Base-by-base conservation (phyloP, 768 basidiomycete species). In the Hemileccinum rubropunctum region DNA sequence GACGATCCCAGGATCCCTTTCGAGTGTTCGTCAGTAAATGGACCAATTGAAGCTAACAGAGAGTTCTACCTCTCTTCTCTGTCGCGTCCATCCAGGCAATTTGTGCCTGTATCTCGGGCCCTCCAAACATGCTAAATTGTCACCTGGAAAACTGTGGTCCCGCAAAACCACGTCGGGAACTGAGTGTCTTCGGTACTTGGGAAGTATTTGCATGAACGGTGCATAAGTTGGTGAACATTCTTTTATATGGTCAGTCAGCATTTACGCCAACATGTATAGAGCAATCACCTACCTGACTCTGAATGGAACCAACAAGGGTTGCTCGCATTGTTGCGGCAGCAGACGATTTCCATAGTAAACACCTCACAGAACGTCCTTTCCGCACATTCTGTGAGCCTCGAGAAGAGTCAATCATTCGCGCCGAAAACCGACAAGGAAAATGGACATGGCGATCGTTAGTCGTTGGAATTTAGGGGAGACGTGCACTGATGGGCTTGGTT, bases 91-190 rank as follows among this genome's bases (percentile, higher is more conserved):
- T 62, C 78, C 78, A 79, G 9, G 65, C 58, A 15, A 77, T 67
- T 36, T 76, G 73, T 0, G 76, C 76, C 48, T 75, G 71, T n/a
- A 78, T 42, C 42, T 79, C 77, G 0, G 77, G 75, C 35, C 71
- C 40, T 0, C 78, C 78, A 35, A 76, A 73, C 44, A 64, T 61
- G 12, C 72, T 68, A 46, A 71, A 78, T 10, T 63, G 51, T 32
- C 63, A 64, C 36, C 54, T 56, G 44, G 62, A 68, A 18, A 66
- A 72, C 44, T 65, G 58, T 8, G 65, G 27, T 10, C 60, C 61
- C 4, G 61, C 66, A 28, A 59, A 68, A 39, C 63, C 56, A 8
- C 58, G 62, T n/a, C 62, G 58, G 18, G 66, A 67, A 51, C 66
- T 65, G 47, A 67, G 51, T 15, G 55, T 63, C 47, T 46, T 65